phyloP scores from a whole-genome alignment of 345 rosid species.

The Draba incana region DNA sequence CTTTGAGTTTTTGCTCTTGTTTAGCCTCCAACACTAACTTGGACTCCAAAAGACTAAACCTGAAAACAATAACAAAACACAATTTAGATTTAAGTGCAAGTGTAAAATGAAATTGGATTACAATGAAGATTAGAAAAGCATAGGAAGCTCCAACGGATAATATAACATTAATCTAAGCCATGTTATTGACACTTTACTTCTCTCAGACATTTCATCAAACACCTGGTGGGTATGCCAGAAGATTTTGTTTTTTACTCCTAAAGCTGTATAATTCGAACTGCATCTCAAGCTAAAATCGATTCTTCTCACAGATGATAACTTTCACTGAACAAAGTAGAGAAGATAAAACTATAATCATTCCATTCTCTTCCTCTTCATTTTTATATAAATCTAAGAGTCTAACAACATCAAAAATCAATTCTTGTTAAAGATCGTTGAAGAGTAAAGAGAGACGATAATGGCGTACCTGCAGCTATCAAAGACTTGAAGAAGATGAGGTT shows the following conservation, averaged over 20 bases:
- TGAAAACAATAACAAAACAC: no score
- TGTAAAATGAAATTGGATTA: no score
- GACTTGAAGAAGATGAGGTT: neutral
- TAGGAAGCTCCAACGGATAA: no score
- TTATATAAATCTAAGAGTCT: neutral
- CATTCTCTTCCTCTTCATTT: slow-evolving; percentile 6
- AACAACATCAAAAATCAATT: neutral
- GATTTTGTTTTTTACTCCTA: no score
- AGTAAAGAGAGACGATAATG: neutral
- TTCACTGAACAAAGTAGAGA: neutral
- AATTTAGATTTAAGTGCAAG: no score
- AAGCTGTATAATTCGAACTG: neutral
- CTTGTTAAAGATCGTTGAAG: neutral
- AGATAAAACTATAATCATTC: neutral
- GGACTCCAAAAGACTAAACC: no score
- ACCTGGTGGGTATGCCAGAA: neutral
- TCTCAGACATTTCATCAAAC: slow-evolving; percentile 39
- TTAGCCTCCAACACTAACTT: no score
- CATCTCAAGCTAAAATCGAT: neutral
- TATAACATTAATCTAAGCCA: no score
- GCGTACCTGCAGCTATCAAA: slow-evolving; percentile 18
- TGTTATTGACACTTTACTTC: neutral
- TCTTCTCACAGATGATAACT: neutral
- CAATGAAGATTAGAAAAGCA: no score
- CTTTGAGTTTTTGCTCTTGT: no score